Evolutionary conservation across 1,284 basidiomycete species (phyloP).

Genomic region (Exsudoporus floridanus): DNA sequence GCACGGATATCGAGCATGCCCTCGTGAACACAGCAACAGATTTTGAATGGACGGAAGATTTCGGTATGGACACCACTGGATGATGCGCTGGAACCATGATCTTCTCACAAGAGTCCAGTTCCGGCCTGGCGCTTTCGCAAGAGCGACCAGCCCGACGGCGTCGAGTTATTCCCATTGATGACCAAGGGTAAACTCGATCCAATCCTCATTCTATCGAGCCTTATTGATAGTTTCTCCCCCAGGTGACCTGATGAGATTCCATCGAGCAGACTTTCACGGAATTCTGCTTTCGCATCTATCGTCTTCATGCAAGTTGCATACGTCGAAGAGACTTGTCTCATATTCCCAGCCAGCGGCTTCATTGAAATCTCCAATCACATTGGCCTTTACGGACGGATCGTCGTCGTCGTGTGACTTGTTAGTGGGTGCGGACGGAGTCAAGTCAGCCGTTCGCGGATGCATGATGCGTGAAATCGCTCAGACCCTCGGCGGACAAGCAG

Average conservation of each 20-base stretch:
- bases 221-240: constrained; percentile 7
- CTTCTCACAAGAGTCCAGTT: constrained; percentile 33
- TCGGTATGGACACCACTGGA: constrained; percentile 15
- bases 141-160: constrained; percentile 48
- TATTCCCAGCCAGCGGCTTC: constrained; percentile 35
- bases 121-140: constrained; percentile 39
- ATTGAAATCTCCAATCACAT: constrained; percentile 27
- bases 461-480: constrained; percentile 38
- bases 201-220: background rate
- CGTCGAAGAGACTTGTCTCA: constrained; percentile 41
- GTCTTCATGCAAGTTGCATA: constrained; percentile 33
- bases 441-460: constrained; percentile 46
- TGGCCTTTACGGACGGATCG: constrained; percentile 48
- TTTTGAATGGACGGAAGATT: constrained; percentile 42
- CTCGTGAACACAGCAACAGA: constrained; percentile 42
- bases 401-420: constrained; percentile 46
- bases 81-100: background rate
- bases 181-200: constrained; percentile 42
- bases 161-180: constrained; percentile 46
- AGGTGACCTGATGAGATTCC: constrained; percentile 44
- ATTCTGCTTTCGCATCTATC: constrained; percentile 32
- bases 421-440: constrained; percentile 54
- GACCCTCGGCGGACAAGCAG: constrained; percentile 12
- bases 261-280: constrained; percentile 42
- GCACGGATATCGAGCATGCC: constrained; percentile 44